Base-by-base conservation (phyloP, 2,329 filamentous ascomycete species). In the Pestalotiopsis sp. region DNA sequence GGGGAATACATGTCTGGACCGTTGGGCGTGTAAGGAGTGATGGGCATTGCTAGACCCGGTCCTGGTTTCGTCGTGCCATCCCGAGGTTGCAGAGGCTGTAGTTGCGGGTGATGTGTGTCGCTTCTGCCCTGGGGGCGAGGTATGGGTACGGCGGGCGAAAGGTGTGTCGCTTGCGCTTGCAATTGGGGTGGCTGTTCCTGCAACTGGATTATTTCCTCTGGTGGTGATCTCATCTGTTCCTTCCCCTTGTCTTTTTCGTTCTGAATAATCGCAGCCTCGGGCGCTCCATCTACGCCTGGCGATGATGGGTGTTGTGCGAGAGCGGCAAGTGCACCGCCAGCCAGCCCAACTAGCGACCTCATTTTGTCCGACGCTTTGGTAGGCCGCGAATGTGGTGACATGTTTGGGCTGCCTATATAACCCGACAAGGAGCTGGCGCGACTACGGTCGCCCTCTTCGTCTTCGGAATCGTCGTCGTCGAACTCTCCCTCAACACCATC, bases 381-480 rank as follows among this genome's bases (percentile, higher is more conserved):
- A 57, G 68, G 70, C 44, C 64, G 69, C 56, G 71, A 69, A 24
- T 71, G 68, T 64, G 76, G 75, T 61, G 76, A 78, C 75, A 77
- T 76, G 62, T 73, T 73, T 69, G 74, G 73, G 48, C 75, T 78
- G 65, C 68, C 66, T 22, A 52, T 61, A 52, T 52, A 40, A 26
- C n/a, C 62, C 11, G 66, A 69, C 11, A 66, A 67, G 52, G 69
- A 68, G 58, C 61, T 64, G 5, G 61, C 14, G 13, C 62, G 67
- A 11, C 65, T 70, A 13, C 57, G 59, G 38, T 68, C 56, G 55
- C 71, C 72, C n/a, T 75, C 75, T 65, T 79, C 79, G 40, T 76
- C 73, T 57, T 71, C 81, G 70, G 82, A 80, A 59, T 83, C 80
- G 14, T 81, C 81, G 66, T 81, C 79, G 66, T 79, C 76, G 67